Conservation (phyloP, 2,329 filamentous ascomycete genomes). For the Xylariaceae sp. region DNA sequence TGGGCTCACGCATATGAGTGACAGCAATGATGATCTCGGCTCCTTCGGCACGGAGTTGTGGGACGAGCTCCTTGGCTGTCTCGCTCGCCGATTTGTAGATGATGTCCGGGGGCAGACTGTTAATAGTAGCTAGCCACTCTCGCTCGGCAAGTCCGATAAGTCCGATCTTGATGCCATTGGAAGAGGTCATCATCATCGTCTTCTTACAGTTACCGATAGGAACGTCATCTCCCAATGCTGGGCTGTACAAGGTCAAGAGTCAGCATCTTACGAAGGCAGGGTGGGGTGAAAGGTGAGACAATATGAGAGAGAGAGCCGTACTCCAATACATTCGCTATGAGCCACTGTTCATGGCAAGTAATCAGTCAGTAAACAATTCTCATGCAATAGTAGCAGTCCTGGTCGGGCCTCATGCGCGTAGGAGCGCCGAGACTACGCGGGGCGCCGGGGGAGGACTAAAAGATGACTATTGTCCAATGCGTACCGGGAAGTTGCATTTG, state of each 20-base stretch:
- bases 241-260: slow-evolving; percentile 31
- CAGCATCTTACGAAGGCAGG: background rate
- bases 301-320: background rate
- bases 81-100: slow-evolving; percentile 74
- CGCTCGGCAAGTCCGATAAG: slow-evolving; percentile 80
- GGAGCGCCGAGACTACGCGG: background rate
- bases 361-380: slow-evolving; percentile 1
- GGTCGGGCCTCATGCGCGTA: background rate
- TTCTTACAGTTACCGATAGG: slow-evolving; percentile 71
- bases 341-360: slow-evolving; percentile 48
- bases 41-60: slow-evolving; percentile 65
- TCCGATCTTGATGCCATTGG: slow-evolving; percentile 80
- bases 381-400: background rate
- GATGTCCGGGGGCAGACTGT: slow-evolving; percentile 73
- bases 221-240: slow-evolving; percentile 67
- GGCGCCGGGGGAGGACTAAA: background rate
- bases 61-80: slow-evolving; percentile 71
- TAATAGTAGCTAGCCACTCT: slow-evolving; percentile 87
- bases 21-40: slow-evolving; percentile 79
- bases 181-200: slow-evolving; percentile 71
- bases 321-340: slow-evolving; percentile 82
- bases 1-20: slow-evolving; percentile 82
- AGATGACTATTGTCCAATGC: background rate
- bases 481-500: slow-evolving; percentile 68
- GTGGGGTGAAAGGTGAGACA: background rate